Evolutionary conservation across 352 stramenopile genomes (phyloP), one percentile per base, ranked within the genome.

Genomic region (Globisporangium canariense): DNA sequence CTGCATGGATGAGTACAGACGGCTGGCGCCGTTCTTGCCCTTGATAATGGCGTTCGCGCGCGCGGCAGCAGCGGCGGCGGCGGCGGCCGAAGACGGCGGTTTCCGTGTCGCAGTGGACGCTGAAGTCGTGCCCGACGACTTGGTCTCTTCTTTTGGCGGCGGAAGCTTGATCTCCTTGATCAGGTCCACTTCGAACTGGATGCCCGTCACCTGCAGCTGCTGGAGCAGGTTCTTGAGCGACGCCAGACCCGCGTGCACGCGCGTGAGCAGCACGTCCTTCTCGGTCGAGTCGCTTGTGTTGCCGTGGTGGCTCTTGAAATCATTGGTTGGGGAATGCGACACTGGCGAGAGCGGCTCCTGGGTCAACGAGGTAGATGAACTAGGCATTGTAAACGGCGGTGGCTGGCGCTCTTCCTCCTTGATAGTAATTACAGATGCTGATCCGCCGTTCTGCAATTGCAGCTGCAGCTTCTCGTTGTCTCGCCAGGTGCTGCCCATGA

Each of bases 1-100:
- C 64, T 95, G 86, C 64, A 88, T 89, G 46, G 83, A 91, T 32
- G 84, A 93, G 73, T 95, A 95, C 52, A 95, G 73, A 20, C 86
- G 86, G 38, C 81, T 93, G 1, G 86, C 84, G 51, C 86, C 86
- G 60, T 82, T 90, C 63, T 95, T 93, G 60, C 73, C 78, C 56
- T 91, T 90, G 13, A 62, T 76, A 4, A 70, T 71, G 16, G 71
- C 75, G 25, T 58, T 71, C 20, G 69, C 76, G 30, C 80, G 78
- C n/a, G 74, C 68, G 25, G 73, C 64, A 53, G 65, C 64, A 53
- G 65, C 67, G 22, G 43, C 43, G 9, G 46, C 46, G 3, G 30
- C 58, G 18, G 43, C 34, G 8, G 22, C 36, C 10, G 49, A 41
- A n/a, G 67, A 43, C 18, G 68, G 50, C 20, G 64, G 58, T 66